Percentiles rank a stretch among this genome's conserved stretches.
These are phyloP conservation scores for Chiua virens DNA, from an alignment of 768 basidiomycete species.

Conservation along the genomic window DNA sequence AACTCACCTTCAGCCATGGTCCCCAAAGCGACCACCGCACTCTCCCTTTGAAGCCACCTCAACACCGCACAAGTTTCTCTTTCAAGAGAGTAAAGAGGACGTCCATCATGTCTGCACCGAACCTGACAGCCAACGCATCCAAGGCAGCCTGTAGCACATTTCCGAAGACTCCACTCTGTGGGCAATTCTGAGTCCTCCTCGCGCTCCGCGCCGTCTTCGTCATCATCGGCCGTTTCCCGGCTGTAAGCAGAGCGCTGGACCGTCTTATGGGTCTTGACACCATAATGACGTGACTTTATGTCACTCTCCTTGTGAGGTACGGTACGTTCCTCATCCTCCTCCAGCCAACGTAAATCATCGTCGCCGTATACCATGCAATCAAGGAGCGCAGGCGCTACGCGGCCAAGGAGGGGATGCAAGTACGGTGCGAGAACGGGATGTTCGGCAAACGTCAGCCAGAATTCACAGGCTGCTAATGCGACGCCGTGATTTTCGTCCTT, in stretches of 20 bases:
- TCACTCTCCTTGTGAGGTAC: conserved; percentile 94
- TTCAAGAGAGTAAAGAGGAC: conserved; percentile 88
- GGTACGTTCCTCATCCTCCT: conserved; percentile 74
- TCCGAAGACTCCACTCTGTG: conserved; percentile 97
- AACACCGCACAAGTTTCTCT: conserved; percentile 85
- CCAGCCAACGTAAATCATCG: conserved; percentile 90
- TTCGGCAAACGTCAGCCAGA: conserved; percentile 99
- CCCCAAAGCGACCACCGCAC: conserved; percentile 92
- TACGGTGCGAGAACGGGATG: conserved; percentile 84
- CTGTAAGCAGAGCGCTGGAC: conserved; percentile 64
- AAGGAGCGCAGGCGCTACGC: conserved; percentile 93
- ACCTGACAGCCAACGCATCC: conserved; percentile 95
- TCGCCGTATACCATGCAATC: conserved; percentile 98
- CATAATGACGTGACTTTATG: conserved; percentile 94
- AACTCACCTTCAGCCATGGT: conserved; percentile 95
- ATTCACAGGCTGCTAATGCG: conserved; percentile 97
- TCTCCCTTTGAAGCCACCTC: conserved; percentile 96
- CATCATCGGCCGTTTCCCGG: conserved; percentile 77
- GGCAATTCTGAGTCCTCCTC: conserved; percentile 90
- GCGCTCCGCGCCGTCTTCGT: conserved; percentile 86
- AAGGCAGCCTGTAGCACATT: conserved; percentile 97
- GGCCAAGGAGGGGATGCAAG: conserved; percentile 82
- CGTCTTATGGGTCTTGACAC: conserved; percentile 68
- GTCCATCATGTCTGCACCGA: conserved; percentile 81
- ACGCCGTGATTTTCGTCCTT: conserved; percentile 97